phyloP scores from a whole-genome alignment of 768 basidiomycete genomes.

The Coprinellus micaceus region DNA sequence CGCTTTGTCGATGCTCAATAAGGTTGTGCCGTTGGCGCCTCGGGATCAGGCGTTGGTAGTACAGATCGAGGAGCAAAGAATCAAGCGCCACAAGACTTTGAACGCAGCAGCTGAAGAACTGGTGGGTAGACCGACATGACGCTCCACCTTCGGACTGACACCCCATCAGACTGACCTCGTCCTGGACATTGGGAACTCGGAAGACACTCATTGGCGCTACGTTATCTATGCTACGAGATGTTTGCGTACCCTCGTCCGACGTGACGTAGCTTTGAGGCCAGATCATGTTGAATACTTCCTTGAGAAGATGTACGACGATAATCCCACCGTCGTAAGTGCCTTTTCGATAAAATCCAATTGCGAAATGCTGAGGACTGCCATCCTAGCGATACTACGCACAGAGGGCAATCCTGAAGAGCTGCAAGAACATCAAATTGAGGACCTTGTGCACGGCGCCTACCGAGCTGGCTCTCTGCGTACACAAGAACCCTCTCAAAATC shows the following conservation, averaged over 20 bases:
- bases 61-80: conserved; percentile 42
- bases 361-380: not conserved
- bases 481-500: conserved; percentile 64
- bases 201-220: conserved; percentile 78
- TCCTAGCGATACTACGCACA: conserved; percentile 72
- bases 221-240: conserved; percentile 64
- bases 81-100: conserved; percentile 36
- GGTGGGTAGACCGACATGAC: conserved; percentile 31
- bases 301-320: conserved; percentile 55
- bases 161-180: conserved; percentile 27
- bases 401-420: conserved; percentile 71
- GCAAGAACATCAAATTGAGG: conserved; percentile 78
- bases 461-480: conserved; percentile 58
- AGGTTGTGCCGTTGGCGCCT: conserved; percentile 25
- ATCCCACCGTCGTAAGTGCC: conserved; percentile 60
- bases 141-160: conserved; percentile 3
- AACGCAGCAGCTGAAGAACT: conserved; percentile 40
- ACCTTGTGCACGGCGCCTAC: conserved; percentile 55
- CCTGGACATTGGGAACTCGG: conserved; percentile 54
- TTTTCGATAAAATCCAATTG: not conserved
- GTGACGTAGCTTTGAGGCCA: conserved; percentile 51
- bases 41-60: conserved; percentile 37
- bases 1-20: conserved; percentile 36
- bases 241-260: conserved; percentile 64
- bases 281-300: conserved; percentile 56